Base-by-base conservation (phyloP, 345 rosid species). In the Lepidium sativum region DNA sequence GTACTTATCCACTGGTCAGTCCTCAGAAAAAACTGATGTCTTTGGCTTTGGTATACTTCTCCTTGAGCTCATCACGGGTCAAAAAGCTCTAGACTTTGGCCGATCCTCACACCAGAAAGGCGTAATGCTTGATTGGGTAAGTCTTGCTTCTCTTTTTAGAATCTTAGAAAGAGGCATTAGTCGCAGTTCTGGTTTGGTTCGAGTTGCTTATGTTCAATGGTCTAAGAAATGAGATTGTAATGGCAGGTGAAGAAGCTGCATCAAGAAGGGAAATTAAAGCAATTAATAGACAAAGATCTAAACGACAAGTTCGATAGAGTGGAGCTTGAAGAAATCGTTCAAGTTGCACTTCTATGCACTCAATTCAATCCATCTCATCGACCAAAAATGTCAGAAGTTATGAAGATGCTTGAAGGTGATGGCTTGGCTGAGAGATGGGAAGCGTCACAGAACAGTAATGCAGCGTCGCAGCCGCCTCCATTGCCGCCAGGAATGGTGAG, bases 41-140 rank as follows among this genome's bases (percentile, higher is more conserved):
- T 92, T 92, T 33, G 98, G 98, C 27, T 92, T 85, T 44, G 98
- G 98, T 27, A 87, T 92, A 77, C 79, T 92, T 60, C 95, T 92
- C 14, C 95, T 92, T 23, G 96, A 92, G 82, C 92, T 92, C 44
- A 84, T 92, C 43, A 92, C 96, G 0, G 98, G 96, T 53, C 91
- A 89, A 70, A 89, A 81, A 69, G 98, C 98, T 5, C 75, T 92
- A 67, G 92, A 92, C 59, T 84, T 92, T 40, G 98, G 96, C 39
- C 84, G 95, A 8, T 84, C 87, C 63, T 86, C 91, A 2, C 87
- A 81, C 69, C 96, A 92, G 75, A 84, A 89, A 77, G 98, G 95
- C 3, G 91, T 92, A 37, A 87, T 92, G 95, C 98, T 92, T 51
- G 98, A 92, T 63, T 85, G 95, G 89, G 98, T 92, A 82, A 40